phyloP scores from a whole-genome alignment of 352 stramenopile genomes.

The Phytophthora litchii region DNA sequence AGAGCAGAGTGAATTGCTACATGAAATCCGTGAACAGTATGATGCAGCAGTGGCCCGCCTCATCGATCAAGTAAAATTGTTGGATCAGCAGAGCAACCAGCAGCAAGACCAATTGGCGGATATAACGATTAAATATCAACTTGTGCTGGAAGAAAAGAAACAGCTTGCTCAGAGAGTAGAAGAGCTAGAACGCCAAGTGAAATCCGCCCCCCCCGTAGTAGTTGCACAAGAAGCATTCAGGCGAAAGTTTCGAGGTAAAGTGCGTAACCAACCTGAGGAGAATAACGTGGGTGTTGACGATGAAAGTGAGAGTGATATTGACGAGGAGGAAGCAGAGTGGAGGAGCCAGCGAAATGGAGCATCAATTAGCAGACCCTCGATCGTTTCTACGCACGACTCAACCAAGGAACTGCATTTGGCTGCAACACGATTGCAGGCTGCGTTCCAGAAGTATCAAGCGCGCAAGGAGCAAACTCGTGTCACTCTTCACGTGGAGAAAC shows the following conservation, averaged over 20 bases:
- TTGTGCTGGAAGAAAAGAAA: constrained; percentile 26
- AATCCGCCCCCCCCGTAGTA: constrained; percentile 12
- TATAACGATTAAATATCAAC: constrained; percentile 14
- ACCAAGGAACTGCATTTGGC: constrained; percentile 56
- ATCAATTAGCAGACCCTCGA: constrained; percentile 11
- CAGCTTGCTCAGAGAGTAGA: constrained; percentile 23
- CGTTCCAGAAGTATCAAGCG: constrained; percentile 64
- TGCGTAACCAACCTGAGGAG: neutral
- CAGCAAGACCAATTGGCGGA: constrained; percentile 36
- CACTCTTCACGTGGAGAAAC: constrained; percentile 52
- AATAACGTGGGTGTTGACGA: constrained; percentile 4
- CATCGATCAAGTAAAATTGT: constrained; percentile 22
- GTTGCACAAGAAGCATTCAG: constrained; percentile 16
- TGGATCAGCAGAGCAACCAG: constrained; percentile 29
- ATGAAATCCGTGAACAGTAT: constrained; percentile 63
- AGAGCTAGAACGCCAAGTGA: constrained; percentile 25
- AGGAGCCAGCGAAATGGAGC: constrained; percentile 39
- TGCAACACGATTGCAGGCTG: constrained; percentile 53
- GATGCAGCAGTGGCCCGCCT: constrained; percentile 40
- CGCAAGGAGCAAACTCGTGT: constrained; percentile 58
- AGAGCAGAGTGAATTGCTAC: constrained; percentile 74
- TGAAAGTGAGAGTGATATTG: constrained; percentile 23
- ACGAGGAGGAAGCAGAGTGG: constrained; percentile 46
- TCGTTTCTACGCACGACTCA: constrained; percentile 37
- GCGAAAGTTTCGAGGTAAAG: constrained; percentile 6